Evolutionary conservation across 2,329 filamentous ascomycete species (phyloP).

Genomic region (Rhynchosporium secalis): DNA sequence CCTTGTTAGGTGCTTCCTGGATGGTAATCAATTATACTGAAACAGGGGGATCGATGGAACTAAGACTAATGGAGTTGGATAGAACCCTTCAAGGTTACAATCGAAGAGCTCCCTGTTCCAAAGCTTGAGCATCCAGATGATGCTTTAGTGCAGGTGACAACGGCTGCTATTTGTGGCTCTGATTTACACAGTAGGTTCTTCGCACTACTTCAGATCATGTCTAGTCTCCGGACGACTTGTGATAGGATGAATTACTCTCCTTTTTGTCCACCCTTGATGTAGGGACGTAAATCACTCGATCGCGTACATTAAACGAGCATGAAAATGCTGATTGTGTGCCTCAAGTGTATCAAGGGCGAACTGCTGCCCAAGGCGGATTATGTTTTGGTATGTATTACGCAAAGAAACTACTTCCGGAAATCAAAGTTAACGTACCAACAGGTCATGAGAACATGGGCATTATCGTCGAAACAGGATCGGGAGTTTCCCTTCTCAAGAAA

Average conservation of each 20-base stretch:
- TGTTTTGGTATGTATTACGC: slow-evolving; percentile 52
- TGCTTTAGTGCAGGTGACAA: slow-evolving; percentile 46
- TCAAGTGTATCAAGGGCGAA: slow-evolving; percentile 66
- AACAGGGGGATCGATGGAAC: background rate
- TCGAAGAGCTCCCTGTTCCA: slow-evolving; percentile 59
- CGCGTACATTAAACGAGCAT: background rate
- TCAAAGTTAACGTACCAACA: slow-evolving; percentile 57
- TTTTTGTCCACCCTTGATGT: background rate
- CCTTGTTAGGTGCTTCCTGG: background rate
- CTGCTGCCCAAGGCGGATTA: slow-evolving; percentile 60
- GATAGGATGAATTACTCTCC: background rate
- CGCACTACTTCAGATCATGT: background rate
- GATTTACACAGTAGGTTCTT: slow-evolving; percentile 40
- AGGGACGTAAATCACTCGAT: too few species aligned
- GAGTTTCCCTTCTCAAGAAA: slow-evolving; percentile 66
- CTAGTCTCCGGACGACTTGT: background rate
- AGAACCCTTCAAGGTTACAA: slow-evolving; percentile 49
- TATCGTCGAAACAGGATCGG: slow-evolving; percentile 65
- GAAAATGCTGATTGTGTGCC: background rate
- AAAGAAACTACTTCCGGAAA: slow-evolving; percentile 31
- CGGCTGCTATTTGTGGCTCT: slow-evolving; percentile 36
- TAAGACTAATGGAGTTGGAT: slow-evolving; percentile 15
- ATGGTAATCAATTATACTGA: background rate
- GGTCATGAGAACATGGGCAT: slow-evolving; percentile 86
- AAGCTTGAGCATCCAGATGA: slow-evolving; percentile 54